phyloP scores from a whole-genome alignment of 1,284 basidiomycete species.

The Filobasidium uniguttulatum region DNA sequence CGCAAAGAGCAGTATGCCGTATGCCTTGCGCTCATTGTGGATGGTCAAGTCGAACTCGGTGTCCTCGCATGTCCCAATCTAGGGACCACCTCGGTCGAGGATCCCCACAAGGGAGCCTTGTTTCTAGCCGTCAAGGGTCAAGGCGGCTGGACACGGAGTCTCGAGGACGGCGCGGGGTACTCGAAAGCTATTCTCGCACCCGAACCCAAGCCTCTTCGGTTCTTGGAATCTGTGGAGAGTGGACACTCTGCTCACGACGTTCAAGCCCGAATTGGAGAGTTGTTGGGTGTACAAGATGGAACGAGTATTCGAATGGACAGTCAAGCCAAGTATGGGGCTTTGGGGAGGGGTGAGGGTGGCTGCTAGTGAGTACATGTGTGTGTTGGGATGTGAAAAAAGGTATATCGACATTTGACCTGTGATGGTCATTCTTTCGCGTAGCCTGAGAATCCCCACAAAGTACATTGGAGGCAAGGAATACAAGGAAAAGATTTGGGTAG shows the following conservation, averaged over 20 bases:
- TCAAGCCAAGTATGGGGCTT: constrained; percentile 87
- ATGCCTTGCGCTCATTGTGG: constrained; percentile 78
- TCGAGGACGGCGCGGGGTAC: constrained; percentile 6
- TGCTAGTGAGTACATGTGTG: constrained; percentile 45
- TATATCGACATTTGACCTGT: too few relatives aligned
- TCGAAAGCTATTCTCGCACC: constrained; percentile 22
- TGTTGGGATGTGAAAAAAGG: too few relatives aligned
- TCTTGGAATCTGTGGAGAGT: constrained; percentile 89
- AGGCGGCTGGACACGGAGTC: constrained; percentile 54
- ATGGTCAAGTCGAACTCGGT: constrained; percentile 70
- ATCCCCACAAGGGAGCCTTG: constrained; percentile 56
- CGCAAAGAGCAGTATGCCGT: constrained; percentile 95
- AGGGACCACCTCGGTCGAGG: constrained; percentile 47
- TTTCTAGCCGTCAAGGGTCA: constrained; percentile 73
- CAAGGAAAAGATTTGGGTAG: constrained; percentile 78
- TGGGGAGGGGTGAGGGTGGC: constrained; percentile 75
- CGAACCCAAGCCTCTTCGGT: constrained; percentile 31
- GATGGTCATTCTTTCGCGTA: constrained; percentile 4
- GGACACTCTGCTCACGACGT: constrained; percentile 79
- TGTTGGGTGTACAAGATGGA: constrained; percentile 50
- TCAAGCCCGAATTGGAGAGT: constrained; percentile 57
- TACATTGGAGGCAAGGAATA: constrained; percentile 52
- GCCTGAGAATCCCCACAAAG: constrained; percentile 67
- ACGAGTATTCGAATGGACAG: constrained; percentile 75
- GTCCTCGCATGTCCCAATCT: constrained; percentile 95